phyloP scores from a whole-genome alignment of 495 filamentous ascomycete species.

The Schizothecium vesticola region DNA sequence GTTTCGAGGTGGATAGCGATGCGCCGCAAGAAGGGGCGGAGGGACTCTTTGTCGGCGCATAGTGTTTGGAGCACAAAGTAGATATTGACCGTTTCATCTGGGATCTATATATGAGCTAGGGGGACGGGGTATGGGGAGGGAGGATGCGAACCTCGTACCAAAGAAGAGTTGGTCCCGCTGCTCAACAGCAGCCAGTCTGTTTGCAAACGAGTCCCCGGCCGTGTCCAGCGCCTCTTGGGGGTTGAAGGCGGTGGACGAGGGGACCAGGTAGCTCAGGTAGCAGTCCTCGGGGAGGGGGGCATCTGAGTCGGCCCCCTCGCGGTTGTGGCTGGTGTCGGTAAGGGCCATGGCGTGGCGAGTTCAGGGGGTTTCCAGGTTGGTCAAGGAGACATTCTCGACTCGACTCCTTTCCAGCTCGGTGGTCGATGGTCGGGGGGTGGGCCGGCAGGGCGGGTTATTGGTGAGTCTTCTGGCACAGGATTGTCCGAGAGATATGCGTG shows the following conservation, averaged over 20 bases:
- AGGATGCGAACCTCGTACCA: conserved; percentile 50
- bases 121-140: conserved; percentile 36
- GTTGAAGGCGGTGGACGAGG: conserved; percentile 60
- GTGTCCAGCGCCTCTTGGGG: conserved; percentile 53
- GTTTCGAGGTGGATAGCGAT: conserved; percentile 65
- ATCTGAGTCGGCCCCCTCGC: conserved; percentile 8
- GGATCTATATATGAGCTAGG: conserved; percentile 56
- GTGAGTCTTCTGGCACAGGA: background rate
- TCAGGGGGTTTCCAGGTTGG: background rate
- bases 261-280: conserved; percentile 72
- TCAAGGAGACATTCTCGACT: background rate
- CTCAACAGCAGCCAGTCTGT: conserved; percentile 44
- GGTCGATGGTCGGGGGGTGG: background rate
- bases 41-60: conserved; percentile 50
- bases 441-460: background rate
- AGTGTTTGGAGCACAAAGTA: conserved; percentile 68
- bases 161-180: conserved; percentile 54
- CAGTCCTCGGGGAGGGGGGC: conserved; percentile 66
- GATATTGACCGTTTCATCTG: conserved; percentile 74
- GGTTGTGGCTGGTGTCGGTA: background rate
- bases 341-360: conserved; percentile 13
- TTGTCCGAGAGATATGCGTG: background rate
- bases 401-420: background rate
- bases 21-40: conserved; percentile 57
- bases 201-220: conserved; percentile 34